These are phyloP conservation scores for Hypomontagnella monticulosa DNA, from an alignment of 495 filamentous ascomycete species.

Conservation along the genomic window DNA sequence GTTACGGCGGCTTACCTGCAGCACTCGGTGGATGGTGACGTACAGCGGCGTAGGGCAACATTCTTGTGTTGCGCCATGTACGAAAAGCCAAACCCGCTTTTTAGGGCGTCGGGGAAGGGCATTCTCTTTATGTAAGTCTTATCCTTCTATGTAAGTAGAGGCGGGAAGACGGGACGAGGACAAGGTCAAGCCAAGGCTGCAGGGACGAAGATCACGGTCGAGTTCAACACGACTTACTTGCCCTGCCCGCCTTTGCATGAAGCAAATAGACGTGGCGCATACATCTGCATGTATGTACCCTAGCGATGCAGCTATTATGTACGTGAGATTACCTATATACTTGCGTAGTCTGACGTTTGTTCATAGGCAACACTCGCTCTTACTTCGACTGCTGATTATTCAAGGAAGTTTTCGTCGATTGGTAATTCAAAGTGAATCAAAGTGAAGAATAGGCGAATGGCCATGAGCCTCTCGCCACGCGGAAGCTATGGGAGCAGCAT, in stretches of 20 bases:
- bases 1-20: constrained; percentile 35
- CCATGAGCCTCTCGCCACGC: constrained; percentile 6
- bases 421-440: not conserved
- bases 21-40: constrained; percentile 27
- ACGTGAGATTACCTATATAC: constrained; percentile 25
- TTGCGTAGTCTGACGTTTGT: constrained; percentile 19
- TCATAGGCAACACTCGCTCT: constrained; percentile 17
- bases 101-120: constrained; percentile 17
- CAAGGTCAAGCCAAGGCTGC: constrained; percentile 16
- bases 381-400: constrained; percentile 10
- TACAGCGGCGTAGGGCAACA: constrained; percentile 27
- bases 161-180: constrained; percentile 12
- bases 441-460: not conserved
- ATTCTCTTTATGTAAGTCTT: constrained; percentile 18
- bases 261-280: constrained; percentile 12
- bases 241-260: constrained; percentile 10
- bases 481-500: constrained; percentile 8
- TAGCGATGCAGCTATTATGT: not conserved
- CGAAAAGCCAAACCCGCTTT: constrained; percentile 44
- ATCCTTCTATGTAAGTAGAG: constrained; percentile 1
- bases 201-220: constrained; percentile 34
- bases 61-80: constrained; percentile 11
- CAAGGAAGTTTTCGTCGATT: constrained; percentile 4
- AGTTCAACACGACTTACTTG: constrained; percentile 6
- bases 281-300: not conserved